Evolutionary conservation across 495 filamentous ascomycete species (phyloP), one percentile per base, ranked within the genome.

Genomic region (Lasiosphaeriaceae sp.): DNA sequence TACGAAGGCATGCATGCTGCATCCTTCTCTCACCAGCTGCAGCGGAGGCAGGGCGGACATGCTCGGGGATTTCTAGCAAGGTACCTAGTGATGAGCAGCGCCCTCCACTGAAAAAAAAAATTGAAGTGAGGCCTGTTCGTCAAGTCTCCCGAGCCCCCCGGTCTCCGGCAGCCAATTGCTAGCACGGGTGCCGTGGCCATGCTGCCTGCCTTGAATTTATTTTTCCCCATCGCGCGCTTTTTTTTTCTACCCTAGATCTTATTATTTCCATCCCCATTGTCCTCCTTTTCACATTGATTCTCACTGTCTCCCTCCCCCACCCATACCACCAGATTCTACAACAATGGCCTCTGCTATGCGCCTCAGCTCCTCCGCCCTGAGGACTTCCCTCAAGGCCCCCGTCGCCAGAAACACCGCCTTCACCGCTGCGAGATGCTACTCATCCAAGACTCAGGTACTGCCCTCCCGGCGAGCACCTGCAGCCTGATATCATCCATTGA

Each of bases 381-480:
- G 92, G 68, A 81, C 89, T 69, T 84, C 86, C 44, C 65, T 88
- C 62, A 75, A 79, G 66, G 77, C 84, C 64, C 80, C 86, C 72
- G 69, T 81, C 68, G 65, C 75, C 66, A 83, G 83, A 74, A 80
- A 85, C 73, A 83, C 81, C 63, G 83, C 85, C 73, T 87, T 90
- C 79, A 90, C 86, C 78, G 88, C 91, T 68, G 74, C 86, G 70
- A 85, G 92, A 75, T 86, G 83, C 83, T 96, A 96, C 76, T 95
- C 92, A 52, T 83, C 90, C 62, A 96, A 97, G 81, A 79, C 87
- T 56, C 88, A 92, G 85, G 93, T 92, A 77, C 55, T 77, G 57
- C 58, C 50, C 58, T 47, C 21, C 48, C 54, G n/a, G 31, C 34
- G 53, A 31, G 23, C 60, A 46, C 52, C 59, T 52, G 58, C 56